Conservation (phyloP, 352 stramenopile species). For the Phytophthora hibernalis region DNA sequence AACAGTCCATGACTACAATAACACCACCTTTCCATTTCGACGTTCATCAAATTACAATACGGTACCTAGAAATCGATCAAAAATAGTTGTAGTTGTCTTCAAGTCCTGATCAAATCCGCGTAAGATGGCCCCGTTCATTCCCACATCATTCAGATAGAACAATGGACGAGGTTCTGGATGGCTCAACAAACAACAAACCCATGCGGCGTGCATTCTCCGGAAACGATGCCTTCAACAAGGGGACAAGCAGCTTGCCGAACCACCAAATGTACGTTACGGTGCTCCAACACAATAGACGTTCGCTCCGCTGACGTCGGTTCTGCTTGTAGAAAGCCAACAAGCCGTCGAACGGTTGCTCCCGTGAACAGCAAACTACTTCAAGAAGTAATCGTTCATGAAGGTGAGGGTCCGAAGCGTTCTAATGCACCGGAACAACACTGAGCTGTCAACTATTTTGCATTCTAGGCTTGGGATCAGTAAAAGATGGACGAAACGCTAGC, state of each 20-base stretch:
- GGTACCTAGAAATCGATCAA: slow-evolving; percentile 1
- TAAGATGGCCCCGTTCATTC: not conserved
- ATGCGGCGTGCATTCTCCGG: slow-evolving; percentile 8
- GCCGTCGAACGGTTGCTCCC: not conserved
- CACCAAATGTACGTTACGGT: not conserved
- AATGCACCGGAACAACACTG: not conserved
- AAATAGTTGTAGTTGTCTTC: slow-evolving; percentile 17
- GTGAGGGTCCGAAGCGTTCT: not conserved
- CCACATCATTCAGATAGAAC: not conserved
- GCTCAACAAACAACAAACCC: not conserved
- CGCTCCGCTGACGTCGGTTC: not conserved
- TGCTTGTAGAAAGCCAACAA: not conserved
- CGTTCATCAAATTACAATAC: not conserved
- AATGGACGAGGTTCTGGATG: not conserved
- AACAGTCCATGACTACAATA: not conserved
- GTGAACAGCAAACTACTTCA: not conserved
- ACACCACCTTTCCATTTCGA: not conserved
- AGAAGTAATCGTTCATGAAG: not conserved
- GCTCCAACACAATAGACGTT: not conserved
- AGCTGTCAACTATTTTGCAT: not conserved
- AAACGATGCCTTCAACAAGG: not conserved
- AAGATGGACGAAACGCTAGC: not conserved
- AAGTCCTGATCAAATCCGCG: slow-evolving; percentile 8
- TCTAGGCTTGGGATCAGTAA: not conserved
- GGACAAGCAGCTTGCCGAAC: not conserved